Percentiles rank a stretch among this genome's conserved stretches.
Evolutionary conservation across 2,329 filamentous ascomycete genomes (phyloP).

Genomic region (Sarocladium strictum): DNA sequence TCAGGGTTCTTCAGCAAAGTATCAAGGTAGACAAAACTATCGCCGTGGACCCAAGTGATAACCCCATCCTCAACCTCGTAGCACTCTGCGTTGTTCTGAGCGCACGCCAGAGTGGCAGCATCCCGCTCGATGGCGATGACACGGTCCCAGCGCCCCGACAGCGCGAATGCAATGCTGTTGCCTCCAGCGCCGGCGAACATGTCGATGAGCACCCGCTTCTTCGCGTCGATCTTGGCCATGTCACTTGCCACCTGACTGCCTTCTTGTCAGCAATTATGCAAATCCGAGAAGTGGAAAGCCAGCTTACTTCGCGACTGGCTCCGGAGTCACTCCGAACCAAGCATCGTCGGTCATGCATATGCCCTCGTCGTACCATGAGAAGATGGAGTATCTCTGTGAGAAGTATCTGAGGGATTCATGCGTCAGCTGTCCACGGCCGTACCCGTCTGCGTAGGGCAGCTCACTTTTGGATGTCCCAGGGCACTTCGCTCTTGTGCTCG

Average conservation of each 20-base stretch:
- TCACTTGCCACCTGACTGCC: constrained; percentile 68
- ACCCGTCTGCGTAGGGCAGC: constrained; percentile 14
- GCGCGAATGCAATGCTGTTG: constrained; percentile 91
- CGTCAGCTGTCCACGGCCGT: not conserved
- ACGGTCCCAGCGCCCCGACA: constrained; percentile 69
- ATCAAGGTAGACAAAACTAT: constrained; percentile 74
- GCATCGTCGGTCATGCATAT: constrained; percentile 87
- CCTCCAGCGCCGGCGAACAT: constrained; percentile 88
- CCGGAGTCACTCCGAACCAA: constrained; percentile 96
- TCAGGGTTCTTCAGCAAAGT: constrained; percentile 30
- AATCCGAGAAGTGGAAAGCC: constrained; percentile 13
- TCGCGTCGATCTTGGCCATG: constrained; percentile 46
- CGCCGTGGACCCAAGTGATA: constrained; percentile 82
- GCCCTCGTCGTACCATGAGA: constrained; percentile 79
- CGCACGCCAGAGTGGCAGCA: constrained; percentile 73
- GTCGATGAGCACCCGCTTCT: constrained; percentile 69
- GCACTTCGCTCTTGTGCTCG: constrained; percentile 61
- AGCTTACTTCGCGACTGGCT: constrained; percentile 79
- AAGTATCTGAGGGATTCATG: constrained; percentile 63
- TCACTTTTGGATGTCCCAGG: constrained; percentile 80
- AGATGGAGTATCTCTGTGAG: constrained; percentile 81
- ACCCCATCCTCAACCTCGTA: constrained; percentile 67
- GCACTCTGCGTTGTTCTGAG: constrained; percentile 82
- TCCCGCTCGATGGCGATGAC: constrained; percentile 89
- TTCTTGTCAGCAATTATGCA: not conserved